phyloP scores from a whole-genome alignment of 192 early-diverging fungal genomes.

The Lunasporangiospora selenospora region DNA sequence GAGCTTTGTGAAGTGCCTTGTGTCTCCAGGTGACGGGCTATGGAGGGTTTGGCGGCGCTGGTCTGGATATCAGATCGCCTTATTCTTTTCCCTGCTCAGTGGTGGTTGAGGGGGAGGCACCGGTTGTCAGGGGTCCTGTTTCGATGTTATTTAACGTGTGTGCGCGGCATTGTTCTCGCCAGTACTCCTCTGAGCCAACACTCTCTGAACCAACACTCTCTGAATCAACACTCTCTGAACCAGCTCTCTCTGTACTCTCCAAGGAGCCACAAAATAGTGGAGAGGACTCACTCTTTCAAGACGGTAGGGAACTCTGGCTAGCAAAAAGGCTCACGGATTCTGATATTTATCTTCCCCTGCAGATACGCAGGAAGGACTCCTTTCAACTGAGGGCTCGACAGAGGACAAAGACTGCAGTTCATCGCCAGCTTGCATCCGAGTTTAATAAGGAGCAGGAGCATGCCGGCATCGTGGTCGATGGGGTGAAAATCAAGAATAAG shows the following conservation, averaged over 20 bases:
- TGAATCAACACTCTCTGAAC: not conserved
- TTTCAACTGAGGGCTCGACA: not conserved
- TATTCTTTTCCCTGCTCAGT: too few species aligned
- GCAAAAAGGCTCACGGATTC: slow-evolving; percentile 9
- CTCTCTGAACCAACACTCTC: not conserved
- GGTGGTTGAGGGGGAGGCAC: too few species aligned
- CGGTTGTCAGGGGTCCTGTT: too few species aligned
- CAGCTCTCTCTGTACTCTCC: not conserved
- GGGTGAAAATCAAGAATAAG: slow-evolving; percentile 7
- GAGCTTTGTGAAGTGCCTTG: too few species aligned
- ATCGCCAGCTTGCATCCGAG: slow-evolving; percentile 12
- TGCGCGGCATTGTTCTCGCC: too few species aligned
- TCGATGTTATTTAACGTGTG: too few species aligned
- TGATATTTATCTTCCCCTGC: slow-evolving; percentile 2
- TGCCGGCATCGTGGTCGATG: slow-evolving; percentile 11
- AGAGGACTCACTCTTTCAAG: slow-evolving; percentile 8
- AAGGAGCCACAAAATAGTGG: not conserved
- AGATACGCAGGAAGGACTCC: not conserved
- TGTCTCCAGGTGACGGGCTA: too few species aligned
- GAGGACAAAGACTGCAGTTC: not conserved
- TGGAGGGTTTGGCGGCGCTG: too few species aligned
- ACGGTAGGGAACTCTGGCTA: slow-evolving; percentile 6
- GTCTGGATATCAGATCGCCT: too few species aligned
- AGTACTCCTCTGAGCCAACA: too few species aligned
- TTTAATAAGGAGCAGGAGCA: slow-evolving; percentile 7